These are phyloP conservation scores for Trametes cinnabarina DNA, from an alignment of 768 basidiomycete species.

Conservation along the genomic window DNA sequence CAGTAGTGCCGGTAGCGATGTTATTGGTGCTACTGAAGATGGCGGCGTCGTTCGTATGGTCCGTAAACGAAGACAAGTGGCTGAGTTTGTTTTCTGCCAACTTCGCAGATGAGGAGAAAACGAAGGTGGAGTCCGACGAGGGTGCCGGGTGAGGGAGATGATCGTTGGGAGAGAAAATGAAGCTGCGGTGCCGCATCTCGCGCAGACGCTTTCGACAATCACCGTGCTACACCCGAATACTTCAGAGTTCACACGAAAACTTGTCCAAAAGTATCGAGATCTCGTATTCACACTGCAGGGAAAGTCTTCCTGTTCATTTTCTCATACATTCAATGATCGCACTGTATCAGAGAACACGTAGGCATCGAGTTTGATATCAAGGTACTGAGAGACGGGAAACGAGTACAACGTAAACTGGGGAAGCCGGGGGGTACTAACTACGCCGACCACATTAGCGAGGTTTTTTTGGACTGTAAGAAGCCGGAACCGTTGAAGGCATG, in stretches of 20 bases:
- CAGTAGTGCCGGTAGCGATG: neutral
- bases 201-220: neutral
- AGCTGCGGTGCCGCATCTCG: neutral
- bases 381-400: neutral
- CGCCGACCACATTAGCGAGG: slow-evolving; percentile 15
- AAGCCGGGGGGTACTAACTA: slow-evolving; percentile 10
- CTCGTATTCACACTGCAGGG: neutral
- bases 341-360: neutral
- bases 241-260: too few relatives aligned
- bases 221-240: neutral
- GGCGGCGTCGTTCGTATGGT: neutral
- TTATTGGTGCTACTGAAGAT: neutral
- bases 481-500: slow-evolving; percentile 5
- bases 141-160: slow-evolving; percentile 77
- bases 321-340: neutral
- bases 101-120: neutral
- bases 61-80: neutral
- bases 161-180: slow-evolving; percentile 9
- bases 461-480: slow-evolving; percentile 13
- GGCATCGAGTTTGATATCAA: slow-evolving; percentile 1
- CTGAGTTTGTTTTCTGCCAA: neutral
- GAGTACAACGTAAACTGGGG: neutral
- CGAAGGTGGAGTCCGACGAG: slow-evolving; percentile 92
- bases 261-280: too few relatives aligned
- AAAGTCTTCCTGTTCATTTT: neutral